Base-by-base conservation (phyloP, 2,329 filamentous ascomycete genomes). In the Botrytis cinerea region DNA sequence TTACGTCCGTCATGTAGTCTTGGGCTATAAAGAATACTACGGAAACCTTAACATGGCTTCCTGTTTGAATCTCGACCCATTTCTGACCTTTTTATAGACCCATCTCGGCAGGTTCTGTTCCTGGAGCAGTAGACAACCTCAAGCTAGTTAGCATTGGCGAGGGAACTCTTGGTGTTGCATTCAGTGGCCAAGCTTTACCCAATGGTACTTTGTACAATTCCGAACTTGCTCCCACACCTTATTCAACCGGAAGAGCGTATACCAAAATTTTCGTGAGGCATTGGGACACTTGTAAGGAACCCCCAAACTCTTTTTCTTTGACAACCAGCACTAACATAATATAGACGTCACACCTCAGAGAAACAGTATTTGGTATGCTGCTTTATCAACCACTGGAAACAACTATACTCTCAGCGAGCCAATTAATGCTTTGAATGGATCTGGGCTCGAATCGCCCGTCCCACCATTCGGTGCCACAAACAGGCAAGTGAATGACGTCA, bases 351-450 rank as follows among this genome's bases (percentile, higher is more conserved):
- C 76, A 4, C 74, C 63, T 4, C 32, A 78, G 40, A 72, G 75
- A 74, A 78, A 78, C 63, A 77, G 75, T 43, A 73, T 79, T 64
- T 79, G 77, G 77, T 79, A 79, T 32, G 73, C 76, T 20, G 74
- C 76, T 25, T 64, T 78, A 43, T 75, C 74, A n/a, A 66, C 38
- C 9, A 72, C 71, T 10, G 63, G 35, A 18, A 74, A 75, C 25
- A 70, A 75, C 16, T 78, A 78, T 57, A 74, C 73, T 18, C 69
- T 78, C n/a, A 76, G 76, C 22, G 74, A 78, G 32, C 77, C 76
- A 20, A 74, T 79, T 59, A 78, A 79, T 70, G 75, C 75, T 22
- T 61, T 79, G 51, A 76, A 76, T 61, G 77, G 76, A 43, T 78
- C 76, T 66, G 76, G 77, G 8, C 72, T 78, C 16, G 76, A 78